Conservation (phyloP, 2,329 filamentous ascomycete species). For the Emericellopsis atlantica region DNA sequence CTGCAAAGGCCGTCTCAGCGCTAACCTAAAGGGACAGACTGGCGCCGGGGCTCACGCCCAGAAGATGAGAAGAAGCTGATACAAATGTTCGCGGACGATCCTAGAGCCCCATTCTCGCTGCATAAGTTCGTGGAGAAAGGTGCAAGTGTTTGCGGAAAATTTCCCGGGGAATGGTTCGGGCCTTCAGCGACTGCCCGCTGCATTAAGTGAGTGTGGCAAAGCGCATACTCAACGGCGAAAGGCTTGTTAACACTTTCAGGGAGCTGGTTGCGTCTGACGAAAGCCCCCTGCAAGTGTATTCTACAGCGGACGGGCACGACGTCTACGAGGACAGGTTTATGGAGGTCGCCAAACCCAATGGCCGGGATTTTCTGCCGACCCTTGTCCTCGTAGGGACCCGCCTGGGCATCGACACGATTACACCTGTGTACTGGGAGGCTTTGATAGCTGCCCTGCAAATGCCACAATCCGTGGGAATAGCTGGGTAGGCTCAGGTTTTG, state of each 20-base stretch:
- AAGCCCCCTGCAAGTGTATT: conserved; percentile 64
- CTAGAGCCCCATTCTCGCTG: conserved; percentile 80
- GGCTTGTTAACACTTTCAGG: conserved; percentile 28
- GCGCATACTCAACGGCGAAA: neutral
- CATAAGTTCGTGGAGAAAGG: conserved; percentile 89
- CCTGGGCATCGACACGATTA: conserved; percentile 88
- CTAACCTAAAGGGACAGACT: conserved; percentile 37
- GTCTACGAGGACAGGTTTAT: conserved; percentile 87
- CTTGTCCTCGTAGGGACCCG: conserved; percentile 81
- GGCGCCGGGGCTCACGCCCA: conserved; percentile 51
- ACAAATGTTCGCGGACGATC: conserved; percentile 76
- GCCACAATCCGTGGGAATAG: conserved; percentile 89
- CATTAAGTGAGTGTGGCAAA: conserved; percentile 59
- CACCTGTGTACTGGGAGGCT: conserved; percentile 90
- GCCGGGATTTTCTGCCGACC: conserved; percentile 63
- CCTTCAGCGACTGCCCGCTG: conserved; percentile 92
- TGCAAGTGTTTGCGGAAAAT: conserved; percentile 77
- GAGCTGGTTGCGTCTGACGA: conserved; percentile 59
- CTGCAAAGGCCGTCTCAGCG: neutral
- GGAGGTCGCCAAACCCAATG: conserved; percentile 57
- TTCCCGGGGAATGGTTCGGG: conserved; percentile 96
- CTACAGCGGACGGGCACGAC: conserved; percentile 80
- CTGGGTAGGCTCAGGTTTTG: conserved; percentile 51
- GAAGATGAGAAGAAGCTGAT: conserved; percentile 59
- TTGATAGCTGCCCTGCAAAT: conserved; percentile 75